Percentiles rank a stretch among this genome's conserved stretches.
Conservation (phyloP, 139 green algal species). For the Chlorella ohadii region DNA sequence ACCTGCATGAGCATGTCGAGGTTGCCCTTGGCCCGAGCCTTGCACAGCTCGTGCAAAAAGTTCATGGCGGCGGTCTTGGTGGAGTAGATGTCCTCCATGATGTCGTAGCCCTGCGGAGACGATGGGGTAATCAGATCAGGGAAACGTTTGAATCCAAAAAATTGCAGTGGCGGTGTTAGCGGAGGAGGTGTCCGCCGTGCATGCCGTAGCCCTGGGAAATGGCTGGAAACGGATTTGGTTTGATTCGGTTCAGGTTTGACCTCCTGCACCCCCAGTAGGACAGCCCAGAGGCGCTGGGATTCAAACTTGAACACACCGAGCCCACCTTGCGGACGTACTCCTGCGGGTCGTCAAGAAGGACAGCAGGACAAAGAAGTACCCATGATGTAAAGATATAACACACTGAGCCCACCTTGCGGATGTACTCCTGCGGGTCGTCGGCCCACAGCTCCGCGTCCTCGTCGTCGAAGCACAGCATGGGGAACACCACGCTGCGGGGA, state of each 20-base stretch:
- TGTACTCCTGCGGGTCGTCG: constrained; percentile 97
- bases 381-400: too few species aligned
- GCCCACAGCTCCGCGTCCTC: constrained; percentile 91
- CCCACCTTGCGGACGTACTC: constrained; percentile 96
- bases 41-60: constrained; percentile 86
- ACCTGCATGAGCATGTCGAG: constrained; percentile 75
- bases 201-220: too few species aligned
- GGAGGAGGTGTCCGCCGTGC: too few species aligned
- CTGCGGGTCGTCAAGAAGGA: constrained; percentile 96
- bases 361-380: too few species aligned
- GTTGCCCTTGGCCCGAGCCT: constrained; percentile 62
- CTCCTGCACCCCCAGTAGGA: too few species aligned
- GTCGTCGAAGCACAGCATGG: constrained; percentile 91
- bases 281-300: too few species aligned
- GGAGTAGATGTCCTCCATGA: constrained; percentile 98
- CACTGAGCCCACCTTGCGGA: constrained; percentile 91
- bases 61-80: constrained; percentile 91
- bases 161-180: too few species aligned
- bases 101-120: constrained; percentile 89
- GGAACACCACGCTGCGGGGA: constrained; percentile 80
- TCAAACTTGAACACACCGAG: too few species aligned
- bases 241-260: too few species aligned
- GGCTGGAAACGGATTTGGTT: too few species aligned
- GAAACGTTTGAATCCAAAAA: too few species aligned
- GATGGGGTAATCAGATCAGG: too few species aligned